Conservation (phyloP, 257 asterid species). For the Knoxia roxburghii region DNA sequence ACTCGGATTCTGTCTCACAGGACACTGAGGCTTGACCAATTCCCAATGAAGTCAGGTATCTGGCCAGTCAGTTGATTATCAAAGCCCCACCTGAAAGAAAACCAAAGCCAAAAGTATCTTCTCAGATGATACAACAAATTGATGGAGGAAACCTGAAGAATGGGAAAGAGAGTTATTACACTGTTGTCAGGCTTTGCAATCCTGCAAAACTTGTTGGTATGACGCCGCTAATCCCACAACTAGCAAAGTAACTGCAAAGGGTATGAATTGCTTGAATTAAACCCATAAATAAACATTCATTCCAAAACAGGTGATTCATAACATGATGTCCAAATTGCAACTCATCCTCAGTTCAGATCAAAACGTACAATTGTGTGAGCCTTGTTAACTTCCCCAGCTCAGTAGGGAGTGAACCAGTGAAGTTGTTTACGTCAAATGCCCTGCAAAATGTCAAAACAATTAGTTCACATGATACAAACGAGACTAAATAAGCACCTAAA, state of each 20-base stretch:
- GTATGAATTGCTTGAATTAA: neutral
- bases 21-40: constrained; percentile 39
- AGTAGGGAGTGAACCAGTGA: constrained; percentile 75
- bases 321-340: neutral
- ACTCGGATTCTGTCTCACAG: constrained; percentile 43
- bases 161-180: constrained; percentile 33
- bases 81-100: constrained; percentile 49
- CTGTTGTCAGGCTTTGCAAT: constrained; percentile 29
- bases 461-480: neutral
- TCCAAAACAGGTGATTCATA: neutral
- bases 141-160: constrained; percentile 1
- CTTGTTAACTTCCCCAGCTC: constrained; percentile 58
- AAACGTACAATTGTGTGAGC: constrained; percentile 52
- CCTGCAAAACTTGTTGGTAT: constrained; percentile 47
- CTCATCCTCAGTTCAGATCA: neutral
- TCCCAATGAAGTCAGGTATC: constrained; percentile 74
- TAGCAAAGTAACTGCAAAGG: constrained; percentile 38
- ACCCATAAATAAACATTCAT: neutral
- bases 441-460: constrained; percentile 30
- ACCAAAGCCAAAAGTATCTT: constrained; percentile 12
- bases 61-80: constrained; percentile 62
- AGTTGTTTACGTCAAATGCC: constrained; percentile 50
- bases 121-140: constrained; percentile 10
- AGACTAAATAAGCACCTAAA: neutral
- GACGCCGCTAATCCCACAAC: constrained; percentile 53